Base-by-base conservation (phyloP, 1,284 basidiomycete genomes). In the Austroboletus olivaceoglutinosus region DNA sequence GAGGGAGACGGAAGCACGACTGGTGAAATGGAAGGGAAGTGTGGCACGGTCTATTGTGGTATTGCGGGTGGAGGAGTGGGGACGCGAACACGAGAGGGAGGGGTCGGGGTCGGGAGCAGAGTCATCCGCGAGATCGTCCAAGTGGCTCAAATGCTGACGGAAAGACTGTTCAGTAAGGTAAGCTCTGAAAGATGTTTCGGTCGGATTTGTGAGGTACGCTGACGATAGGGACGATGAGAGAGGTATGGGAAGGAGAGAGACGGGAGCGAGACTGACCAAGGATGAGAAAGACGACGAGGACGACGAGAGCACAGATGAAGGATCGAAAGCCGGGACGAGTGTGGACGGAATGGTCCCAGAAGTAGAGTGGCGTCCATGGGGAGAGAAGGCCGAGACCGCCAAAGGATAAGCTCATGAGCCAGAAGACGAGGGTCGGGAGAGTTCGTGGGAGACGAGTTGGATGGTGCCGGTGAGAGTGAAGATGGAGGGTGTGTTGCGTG, bases 131-230 rank as follows among this genome's bases (percentile, higher is more conserved):
- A 74, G 74, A 63, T 89, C 86, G 62, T 93, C 88, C 62, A 98
- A 83, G 53, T 89, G 87, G 55, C 86, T 91, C 51, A 98, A 81
- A 68, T 98, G 93, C 53, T 92, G 88, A 47, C 93, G 89, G 68
- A 98, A 97, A 34, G 93, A 93, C 65, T 93, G 88, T 67, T 97
- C 93, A 30, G 94, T 98, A 62, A 98, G 86, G 73, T 93, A 95
- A 15, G 92, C 81, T 50, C 93, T 84, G 73, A 98, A 98, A 4
- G 92, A 93, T 41, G 85, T 83, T 72, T 98, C 93, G 50, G 86
- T 85, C 16, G 95, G 95, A 68, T 96, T 97, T 37, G 93, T 92
- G 68, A 93, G 82, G 75, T 94, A 94, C 42, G 94, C 95, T 96
- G 68, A 41, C 43, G 38, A 55, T 53, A 59, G 23, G 7, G 43